Evolutionary conservation across 371 early-diverging fungal species (phyloP).

Genomic region (Rhizopus stolonifer): DNA sequence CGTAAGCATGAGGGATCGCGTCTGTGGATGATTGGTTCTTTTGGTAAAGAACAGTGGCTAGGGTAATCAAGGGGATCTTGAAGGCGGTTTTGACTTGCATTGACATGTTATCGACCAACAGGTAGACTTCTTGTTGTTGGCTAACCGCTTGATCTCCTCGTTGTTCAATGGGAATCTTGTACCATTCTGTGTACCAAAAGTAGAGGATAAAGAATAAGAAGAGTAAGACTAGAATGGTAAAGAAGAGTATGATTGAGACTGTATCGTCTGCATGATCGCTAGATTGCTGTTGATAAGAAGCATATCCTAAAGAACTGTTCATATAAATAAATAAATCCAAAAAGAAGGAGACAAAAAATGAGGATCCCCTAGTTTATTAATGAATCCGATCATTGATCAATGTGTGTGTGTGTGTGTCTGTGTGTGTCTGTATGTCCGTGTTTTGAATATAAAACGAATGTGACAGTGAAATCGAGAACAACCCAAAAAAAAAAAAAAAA

Average conservation of each 20-base stretch:
- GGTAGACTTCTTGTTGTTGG: slow-evolving; percentile 47
- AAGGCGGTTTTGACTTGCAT: slow-evolving; percentile 40
- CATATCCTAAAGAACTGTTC: slow-evolving; percentile 40
- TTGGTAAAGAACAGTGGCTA: slow-evolving; percentile 31
- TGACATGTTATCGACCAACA: slow-evolving; percentile 43
- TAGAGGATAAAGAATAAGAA: slow-evolving; percentile 41
- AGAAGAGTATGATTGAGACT: slow-evolving; percentile 45
- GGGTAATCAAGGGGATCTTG: slow-evolving; percentile 36
- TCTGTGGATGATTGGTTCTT: not conserved
- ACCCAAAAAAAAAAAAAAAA: not conserved
- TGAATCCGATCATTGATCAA: too few relatives aligned
- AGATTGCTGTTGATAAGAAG: slow-evolving; percentile 47
- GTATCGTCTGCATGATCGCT: slow-evolving; percentile 29
- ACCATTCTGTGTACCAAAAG: slow-evolving; percentile 53
- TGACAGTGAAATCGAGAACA: not conserved
- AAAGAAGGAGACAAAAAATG: slow-evolving; percentile 3
- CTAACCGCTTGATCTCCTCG: slow-evolving; percentile 43
- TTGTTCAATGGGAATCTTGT: slow-evolving; percentile 42
- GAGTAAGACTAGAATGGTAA: slow-evolving; percentile 37
- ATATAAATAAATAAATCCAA: not conserved
- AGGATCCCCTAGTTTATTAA: too few relatives aligned
- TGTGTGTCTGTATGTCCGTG: not conserved
- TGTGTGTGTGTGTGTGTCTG: too few relatives aligned
- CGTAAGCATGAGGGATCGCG: slow-evolving; percentile 5
- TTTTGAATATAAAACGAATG: not conserved